Conservation (phyloP, 2,329 filamentous ascomycete genomes). For the Purpureocillium lavendulum region DNA sequence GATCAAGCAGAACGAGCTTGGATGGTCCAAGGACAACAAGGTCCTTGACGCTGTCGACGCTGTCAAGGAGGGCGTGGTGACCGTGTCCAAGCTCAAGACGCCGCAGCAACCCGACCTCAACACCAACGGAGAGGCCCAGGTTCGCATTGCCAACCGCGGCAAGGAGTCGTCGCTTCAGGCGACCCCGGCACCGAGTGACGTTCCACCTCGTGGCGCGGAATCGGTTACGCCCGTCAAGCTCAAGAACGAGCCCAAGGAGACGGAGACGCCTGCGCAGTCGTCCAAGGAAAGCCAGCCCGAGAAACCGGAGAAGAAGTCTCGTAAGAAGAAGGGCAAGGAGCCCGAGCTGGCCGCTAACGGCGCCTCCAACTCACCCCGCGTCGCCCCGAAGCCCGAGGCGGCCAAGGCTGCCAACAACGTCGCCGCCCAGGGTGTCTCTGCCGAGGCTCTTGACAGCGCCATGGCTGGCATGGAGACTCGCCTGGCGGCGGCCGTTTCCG, state of each 20-base stretch:
- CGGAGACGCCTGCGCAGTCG: constrained; percentile 31
- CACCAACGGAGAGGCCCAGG: constrained; percentile 26
- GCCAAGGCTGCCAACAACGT: constrained; percentile 20
- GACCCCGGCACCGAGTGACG: constrained; percentile 15
- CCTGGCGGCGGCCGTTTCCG: constrained; percentile 39
- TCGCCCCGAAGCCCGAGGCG: constrained; percentile 19
- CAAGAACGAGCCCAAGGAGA: constrained; percentile 38
- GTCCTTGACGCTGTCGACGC: constrained; percentile 73
- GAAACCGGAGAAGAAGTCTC: constrained; percentile 51
- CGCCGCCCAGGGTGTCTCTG: constrained; percentile 21
- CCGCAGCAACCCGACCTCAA: constrained; percentile 32
- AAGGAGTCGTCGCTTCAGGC: constrained; percentile 25
- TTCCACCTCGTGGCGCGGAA: constrained; percentile 21
- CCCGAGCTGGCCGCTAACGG: constrained; percentile 38
- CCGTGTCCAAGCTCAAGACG: constrained; percentile 60
- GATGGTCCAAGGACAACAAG: constrained; percentile 87
- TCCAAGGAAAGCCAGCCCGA: constrained; percentile 36
- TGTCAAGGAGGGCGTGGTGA: constrained; percentile 63
- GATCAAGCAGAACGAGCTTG: constrained; percentile 81
- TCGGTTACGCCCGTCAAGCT: constrained; percentile 25
- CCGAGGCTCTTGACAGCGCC: constrained; percentile 45
- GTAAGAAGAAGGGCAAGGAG: constrained; percentile 57
- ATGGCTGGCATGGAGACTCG: constrained; percentile 44
- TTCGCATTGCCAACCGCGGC: constrained; percentile 24
- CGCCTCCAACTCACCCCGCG: constrained; percentile 23